These are phyloP conservation scores for Apiospora sp. DNA, from an alignment of 2,329 filamentous ascomycete species.

Conservation along the genomic window DNA sequence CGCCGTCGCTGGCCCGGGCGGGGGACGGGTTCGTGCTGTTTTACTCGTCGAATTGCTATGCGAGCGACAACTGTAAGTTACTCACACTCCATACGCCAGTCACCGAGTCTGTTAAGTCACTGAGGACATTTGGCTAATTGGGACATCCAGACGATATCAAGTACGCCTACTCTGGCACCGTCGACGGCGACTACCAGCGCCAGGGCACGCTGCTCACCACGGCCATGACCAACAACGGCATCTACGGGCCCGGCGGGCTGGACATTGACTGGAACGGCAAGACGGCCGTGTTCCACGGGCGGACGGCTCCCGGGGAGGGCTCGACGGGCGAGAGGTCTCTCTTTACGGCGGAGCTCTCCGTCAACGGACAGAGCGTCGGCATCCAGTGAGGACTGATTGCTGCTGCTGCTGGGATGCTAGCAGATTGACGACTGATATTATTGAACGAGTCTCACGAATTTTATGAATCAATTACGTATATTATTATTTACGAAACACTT, in stretches of 20 bases:
- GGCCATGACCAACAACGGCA: constrained; percentile 36
- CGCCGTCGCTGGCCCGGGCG: constrained; percentile 41
- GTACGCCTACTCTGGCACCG: constrained; percentile 42
- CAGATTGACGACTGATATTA: not conserved
- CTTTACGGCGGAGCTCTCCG: constrained; percentile 37
- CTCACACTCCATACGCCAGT: too few relatives aligned
- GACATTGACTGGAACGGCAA: constrained; percentile 42
- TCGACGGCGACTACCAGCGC: constrained; percentile 39
- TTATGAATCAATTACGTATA: not conserved
- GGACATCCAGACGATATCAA: constrained; percentile 38
- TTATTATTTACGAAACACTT: not conserved
- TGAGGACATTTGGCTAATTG: too few relatives aligned
- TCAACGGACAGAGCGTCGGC: constrained; percentile 31
- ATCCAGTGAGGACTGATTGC: not conserved
- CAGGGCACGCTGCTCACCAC: constrained; percentile 41
- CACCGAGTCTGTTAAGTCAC: too few relatives aligned
- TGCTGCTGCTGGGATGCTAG: not conserved
- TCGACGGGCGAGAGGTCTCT: constrained; percentile 33
- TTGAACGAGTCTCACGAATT: not conserved
- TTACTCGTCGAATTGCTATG: constrained; percentile 44
- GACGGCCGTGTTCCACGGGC: constrained; percentile 41
- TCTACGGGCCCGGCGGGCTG: constrained; percentile 41
- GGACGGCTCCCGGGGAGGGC: constrained; percentile 32
- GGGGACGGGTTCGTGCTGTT: constrained; percentile 39
- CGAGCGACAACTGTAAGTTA: constrained; percentile 40